Base-by-base conservation (phyloP, 2,329 filamentous ascomycete genomes). In the Stromatinia cepivora region DNA sequence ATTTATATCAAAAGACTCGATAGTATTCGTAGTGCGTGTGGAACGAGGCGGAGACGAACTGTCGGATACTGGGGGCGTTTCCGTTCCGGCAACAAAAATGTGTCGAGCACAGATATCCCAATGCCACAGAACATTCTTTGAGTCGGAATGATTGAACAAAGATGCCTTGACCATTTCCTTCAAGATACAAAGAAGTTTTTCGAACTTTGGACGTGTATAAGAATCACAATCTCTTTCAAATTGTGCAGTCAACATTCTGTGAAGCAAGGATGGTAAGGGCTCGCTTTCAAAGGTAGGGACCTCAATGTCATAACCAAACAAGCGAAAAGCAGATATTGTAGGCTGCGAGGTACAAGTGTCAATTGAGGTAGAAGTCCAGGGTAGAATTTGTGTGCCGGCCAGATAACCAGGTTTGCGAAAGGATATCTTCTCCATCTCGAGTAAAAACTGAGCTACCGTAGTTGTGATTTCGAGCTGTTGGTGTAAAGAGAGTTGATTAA, bases 101-200 rank as follows among this genome's bases (percentile, higher is more conserved):
- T 74, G 72, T 48, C 39, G n/a, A 7, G 69, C 53, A 17, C 57
- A 39, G 15, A 74, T 34, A 63, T 75, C 74, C 69, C 70, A 74
- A 50, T 72, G 70, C 70, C 74, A 72, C 1, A 74, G 17, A 2
- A 63, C 52, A 50, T 45, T 59, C 0, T 66, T 34, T 0, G 15
- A 42, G n/a, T 75, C 72, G 0, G 22, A 20, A 2, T 4, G 56
- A 1, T 66, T 63, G 20, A 72, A 50, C 2, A 75, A 34, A 0
- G 69, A 69, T 36, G 46, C 53, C 4, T 39, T 9, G 20, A 70
- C 48, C 73, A 74, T 74, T 48, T 74, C 20, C 3, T n/a, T 31
- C 3, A 52, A 20, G 25, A 72, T 66, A 11, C 28, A 10, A 42
- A 72, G 42, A 4, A 70, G 31, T 7, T 31, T 57, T 0, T 46